Evolutionary conservation across 2,329 filamentous ascomycete species (phyloP).

Genomic region (Pseudopithomyces maydicus): DNA sequence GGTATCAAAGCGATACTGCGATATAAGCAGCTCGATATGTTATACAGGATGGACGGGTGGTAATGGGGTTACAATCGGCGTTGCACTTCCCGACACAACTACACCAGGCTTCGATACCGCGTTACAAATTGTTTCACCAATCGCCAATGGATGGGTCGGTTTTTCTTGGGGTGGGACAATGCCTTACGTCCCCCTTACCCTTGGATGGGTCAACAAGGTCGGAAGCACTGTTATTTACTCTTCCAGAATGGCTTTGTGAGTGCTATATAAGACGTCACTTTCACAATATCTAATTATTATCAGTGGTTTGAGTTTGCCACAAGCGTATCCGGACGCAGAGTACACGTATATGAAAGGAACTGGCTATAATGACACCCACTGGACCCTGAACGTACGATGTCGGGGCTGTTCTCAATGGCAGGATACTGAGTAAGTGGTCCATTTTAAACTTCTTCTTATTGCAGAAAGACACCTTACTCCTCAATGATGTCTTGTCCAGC

Average conservation of each 20-base stretch:
- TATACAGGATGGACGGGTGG: constrained; percentile 50
- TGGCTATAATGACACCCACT: constrained; percentile 38
- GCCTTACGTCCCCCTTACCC: constrained; percentile 54
- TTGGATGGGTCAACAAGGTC: constrained; percentile 53
- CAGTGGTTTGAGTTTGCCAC: constrained; percentile 36
- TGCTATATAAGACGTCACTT: constrained; percentile 5
- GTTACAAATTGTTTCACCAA: constrained; percentile 52
- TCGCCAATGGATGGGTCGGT: constrained; percentile 54
- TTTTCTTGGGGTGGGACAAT: constrained; percentile 58
- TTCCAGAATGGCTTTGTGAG: constrained; percentile 54
- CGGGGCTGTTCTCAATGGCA: constrained; percentile 37
- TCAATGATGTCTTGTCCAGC: no score
- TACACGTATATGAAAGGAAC: constrained; percentile 39
- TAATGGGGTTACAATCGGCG: constrained; percentile 35
- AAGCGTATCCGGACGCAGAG: constrained; percentile 29
- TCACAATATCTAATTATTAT: constrained; percentile 9
- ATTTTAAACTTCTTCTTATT: no score
- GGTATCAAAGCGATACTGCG: constrained; percentile 29
- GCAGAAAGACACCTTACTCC: no score
- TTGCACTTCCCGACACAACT: constrained; percentile 44
- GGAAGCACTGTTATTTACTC: constrained; percentile 46
- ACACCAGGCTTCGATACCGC: constrained; percentile 48
- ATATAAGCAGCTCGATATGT: constrained; percentile 40
- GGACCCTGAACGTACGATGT: constrained; percentile 37
- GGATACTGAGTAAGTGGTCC: constrained; percentile 22